These are phyloP conservation scores for Bipolaris cookei DNA, from an alignment of 2,329 filamentous ascomycete genomes.

Conservation along the genomic window DNA sequence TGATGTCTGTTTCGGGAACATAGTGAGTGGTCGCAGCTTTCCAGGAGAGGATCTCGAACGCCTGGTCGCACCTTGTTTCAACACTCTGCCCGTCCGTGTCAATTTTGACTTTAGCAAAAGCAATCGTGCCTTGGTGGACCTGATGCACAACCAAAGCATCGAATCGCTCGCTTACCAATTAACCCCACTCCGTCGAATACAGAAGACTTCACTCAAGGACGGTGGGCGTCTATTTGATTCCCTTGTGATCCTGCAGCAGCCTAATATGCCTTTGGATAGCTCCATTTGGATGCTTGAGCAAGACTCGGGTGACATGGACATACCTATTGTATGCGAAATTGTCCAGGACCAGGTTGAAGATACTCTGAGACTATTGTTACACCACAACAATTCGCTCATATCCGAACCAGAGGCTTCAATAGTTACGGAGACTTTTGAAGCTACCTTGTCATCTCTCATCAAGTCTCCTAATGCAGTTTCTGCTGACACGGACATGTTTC, in stretches of 20 bases:
- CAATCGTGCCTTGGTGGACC: constrained; percentile 64
- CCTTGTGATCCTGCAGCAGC: constrained; percentile 77
- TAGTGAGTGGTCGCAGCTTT: constrained; percentile 77
- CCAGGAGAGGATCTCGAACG: constrained; percentile 69
- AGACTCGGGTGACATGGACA: constrained; percentile 70
- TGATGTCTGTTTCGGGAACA: constrained; percentile 87
- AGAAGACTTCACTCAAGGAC: constrained; percentile 57
- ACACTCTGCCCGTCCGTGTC: constrained; percentile 77
- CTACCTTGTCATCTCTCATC: constrained; percentile 34
- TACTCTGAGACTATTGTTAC: constrained; percentile 64
- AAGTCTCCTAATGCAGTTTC: constrained; percentile 28
- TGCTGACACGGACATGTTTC: constrained; percentile 32
- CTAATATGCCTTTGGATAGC: constrained; percentile 53
- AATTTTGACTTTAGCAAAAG: constrained; percentile 57
- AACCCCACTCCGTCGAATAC: constrained; percentile 74
- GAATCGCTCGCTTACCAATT: constrained; percentile 73
- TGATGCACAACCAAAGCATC: constrained; percentile 67
- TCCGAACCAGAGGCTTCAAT: constrained; percentile 34
- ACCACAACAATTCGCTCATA: constrained; percentile 56
- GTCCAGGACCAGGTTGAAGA: constrained; percentile 62
- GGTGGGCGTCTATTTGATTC: constrained; percentile 75
- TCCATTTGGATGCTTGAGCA: constrained; percentile 59
- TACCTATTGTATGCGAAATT: constrained; percentile 79
- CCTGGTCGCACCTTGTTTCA: constrained; percentile 90
- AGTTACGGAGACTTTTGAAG: constrained; percentile 40